Percentiles rank a stretch among this genome's conserved stretches.
These are phyloP conservation scores for Melanogaster broomeanus DNA, from an alignment of 768 basidiomycete genomes.

Conservation along the genomic window DNA sequence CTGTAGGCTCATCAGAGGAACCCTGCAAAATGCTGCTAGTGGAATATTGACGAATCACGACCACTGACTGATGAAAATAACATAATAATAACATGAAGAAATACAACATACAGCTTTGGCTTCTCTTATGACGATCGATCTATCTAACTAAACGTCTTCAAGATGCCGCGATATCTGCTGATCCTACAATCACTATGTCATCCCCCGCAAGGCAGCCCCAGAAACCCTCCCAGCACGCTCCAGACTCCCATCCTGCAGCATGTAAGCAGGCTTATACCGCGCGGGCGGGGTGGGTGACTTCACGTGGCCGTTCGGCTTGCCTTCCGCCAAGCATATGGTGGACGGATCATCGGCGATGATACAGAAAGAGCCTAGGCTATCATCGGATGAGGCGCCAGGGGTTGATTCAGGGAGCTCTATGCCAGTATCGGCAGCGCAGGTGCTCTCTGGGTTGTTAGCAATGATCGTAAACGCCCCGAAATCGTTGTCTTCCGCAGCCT, in stretches of 20 bases:
- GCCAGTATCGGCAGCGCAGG: conserved; percentile 17
- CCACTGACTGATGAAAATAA: too few species aligned
- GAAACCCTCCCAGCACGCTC: conserved; percentile 70
- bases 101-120: not conserved
- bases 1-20: too few species aligned
- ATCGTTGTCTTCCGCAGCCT: not conserved
- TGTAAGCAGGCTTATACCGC: conserved; percentile 77
- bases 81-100: too few species aligned
- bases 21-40: too few species aligned
- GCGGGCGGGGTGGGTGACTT: conserved; percentile 11
- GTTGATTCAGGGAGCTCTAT: not conserved
- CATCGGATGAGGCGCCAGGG: not conserved
- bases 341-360: conserved; percentile 25
- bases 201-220: conserved; percentile 13
- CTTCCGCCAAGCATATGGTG: conserved; percentile 17
- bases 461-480: conserved; percentile 16
- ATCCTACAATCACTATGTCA: not conserved
- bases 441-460: conserved; percentile 17
- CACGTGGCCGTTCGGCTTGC: not conserved
- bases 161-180: not conserved
- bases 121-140: not conserved
- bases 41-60: too few species aligned
- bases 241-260: conserved; percentile 69
- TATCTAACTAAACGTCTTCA: not conserved
- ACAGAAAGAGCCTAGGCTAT: conserved; percentile 9